Evolutionary conservation across 495 filamentous ascomycete genomes (phyloP), one percentile per base, ranked within the genome.

Genomic region (Ascobolus immersus): DNA sequence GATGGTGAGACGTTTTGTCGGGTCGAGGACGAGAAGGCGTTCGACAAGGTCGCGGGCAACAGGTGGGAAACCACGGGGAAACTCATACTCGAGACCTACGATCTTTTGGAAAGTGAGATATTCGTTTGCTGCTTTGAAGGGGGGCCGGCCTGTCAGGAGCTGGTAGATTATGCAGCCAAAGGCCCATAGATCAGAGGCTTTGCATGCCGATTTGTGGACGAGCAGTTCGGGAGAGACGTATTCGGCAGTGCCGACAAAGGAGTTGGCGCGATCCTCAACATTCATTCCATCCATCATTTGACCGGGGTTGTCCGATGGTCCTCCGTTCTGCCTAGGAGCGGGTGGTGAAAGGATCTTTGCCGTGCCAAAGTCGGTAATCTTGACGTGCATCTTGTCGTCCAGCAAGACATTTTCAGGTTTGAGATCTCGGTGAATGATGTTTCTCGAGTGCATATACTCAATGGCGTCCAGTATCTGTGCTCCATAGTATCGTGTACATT

Each of bases 161-260:
- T 99, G 89, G 51, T 91, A 99, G 37, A 99, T 73, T 39, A 99
- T 99, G 53, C 89, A 99, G n/a, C 89, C 89, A 58, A 94, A 93
- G 3, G 89, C 89, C 89, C 89, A 99, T 21, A 99, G 54, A 51
- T 99, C 89, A 47, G 82, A 92, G 14, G 89, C 80, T 55, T 94
- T 99, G 58, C 89, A 91, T 7, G 84, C 86, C 41, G 79, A 81
- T 57, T 94, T 94, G 40, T 92, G 77, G 2, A 73, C 90, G 39
- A 99, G 59, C 20, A 99, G 62, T 44, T 99, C 89, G 0, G 89
- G 89, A 44, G 81, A 92, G 41, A 99, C 89, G 48, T 99, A 99
- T 51, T 99, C 89, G 1, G 89, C 89, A 4, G 89, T 99, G 31
- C 89, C 89, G 15, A 99, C 89, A 54, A 99, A 99, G 4, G 86